These are phyloP conservation scores for Theobroma cacao DNA, from an alignment of 345 rosid species.

Conservation along the genomic window DNA sequence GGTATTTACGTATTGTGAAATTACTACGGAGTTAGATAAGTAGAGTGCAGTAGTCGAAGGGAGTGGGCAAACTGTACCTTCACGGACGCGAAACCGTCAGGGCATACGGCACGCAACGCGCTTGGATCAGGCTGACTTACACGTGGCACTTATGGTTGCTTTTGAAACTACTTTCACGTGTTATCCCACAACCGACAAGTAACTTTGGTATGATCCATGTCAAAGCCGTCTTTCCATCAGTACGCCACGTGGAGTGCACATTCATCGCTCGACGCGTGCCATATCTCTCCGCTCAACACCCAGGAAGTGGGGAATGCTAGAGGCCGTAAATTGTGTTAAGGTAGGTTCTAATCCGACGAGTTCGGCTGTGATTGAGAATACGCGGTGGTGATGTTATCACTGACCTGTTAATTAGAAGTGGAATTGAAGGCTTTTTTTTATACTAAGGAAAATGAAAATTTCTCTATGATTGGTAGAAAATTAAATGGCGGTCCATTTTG, in stretches of 20 bases:
- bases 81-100: slow-evolving; percentile 28
- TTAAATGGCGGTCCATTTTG: background rate
- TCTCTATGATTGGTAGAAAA: background rate
- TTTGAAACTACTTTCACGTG: slow-evolving; percentile 2
- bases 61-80: slow-evolving; percentile 17
- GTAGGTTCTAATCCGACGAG: background rate
- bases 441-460: no score
- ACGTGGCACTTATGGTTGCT: slow-evolving; percentile 14
- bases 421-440: background rate
- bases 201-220: background rate
- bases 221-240: slow-evolving; percentile 20
- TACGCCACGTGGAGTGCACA: slow-evolving; percentile 22
- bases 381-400: background rate
- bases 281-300: background rate
- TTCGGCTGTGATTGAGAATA: background rate
- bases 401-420: background rate
- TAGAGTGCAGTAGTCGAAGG: background rate
- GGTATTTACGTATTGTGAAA: slow-evolving; percentile 17
- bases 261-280: slow-evolving; percentile 3
- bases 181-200: slow-evolving; percentile 27
- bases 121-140: background rate
- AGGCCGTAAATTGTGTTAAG: slow-evolving; percentile 3
- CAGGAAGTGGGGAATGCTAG: background rate
- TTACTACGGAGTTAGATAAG: background rate
- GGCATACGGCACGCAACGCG: slow-evolving; percentile 40